Conservation (phyloP, 1,284 basidiomycete species). For the Rhizoctonia solani region DNA sequence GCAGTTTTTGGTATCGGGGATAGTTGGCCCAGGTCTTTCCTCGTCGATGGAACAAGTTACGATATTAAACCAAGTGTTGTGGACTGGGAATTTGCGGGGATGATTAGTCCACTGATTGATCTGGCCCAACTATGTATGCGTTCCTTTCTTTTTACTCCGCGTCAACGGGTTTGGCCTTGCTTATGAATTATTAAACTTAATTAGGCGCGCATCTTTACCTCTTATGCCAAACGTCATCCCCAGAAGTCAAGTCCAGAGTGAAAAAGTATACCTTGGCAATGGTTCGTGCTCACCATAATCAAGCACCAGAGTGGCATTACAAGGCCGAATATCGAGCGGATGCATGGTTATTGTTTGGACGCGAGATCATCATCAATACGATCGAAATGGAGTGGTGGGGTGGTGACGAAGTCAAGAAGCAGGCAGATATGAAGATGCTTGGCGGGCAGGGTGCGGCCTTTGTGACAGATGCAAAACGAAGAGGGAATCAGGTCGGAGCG, state of each 20-base stretch:
- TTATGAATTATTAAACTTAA: background rate
- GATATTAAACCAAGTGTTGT: background rate
- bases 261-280: background rate
- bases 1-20: slow-evolving; percentile 9
- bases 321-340: background rate
- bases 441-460: slow-evolving; percentile 1
- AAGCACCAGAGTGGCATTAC: background rate
- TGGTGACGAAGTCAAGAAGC: background rate
- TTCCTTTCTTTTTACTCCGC: background rate
- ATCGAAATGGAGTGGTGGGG: slow-evolving; percentile 11
- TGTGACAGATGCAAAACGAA: background rate
- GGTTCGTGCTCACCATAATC: background rate
- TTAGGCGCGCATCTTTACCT: slow-evolving; percentile 13
- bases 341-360: slow-evolving; percentile 12
- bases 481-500: background rate
- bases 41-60: background rate
- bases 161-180: background rate
- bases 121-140: background rate
- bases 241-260: background rate
- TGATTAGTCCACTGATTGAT: slow-evolving; percentile 7
- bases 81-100: slow-evolving; percentile 34
- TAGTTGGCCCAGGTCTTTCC: slow-evolving; percentile 15
- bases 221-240: slow-evolving; percentile 1
- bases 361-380: background rate
- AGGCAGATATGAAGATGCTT: background rate